Percentiles rank a stretch among this genome's conserved stretches.
Conservation (phyloP, 768 basidiomycete genomes). For the Mycena chlorophos region DNA sequence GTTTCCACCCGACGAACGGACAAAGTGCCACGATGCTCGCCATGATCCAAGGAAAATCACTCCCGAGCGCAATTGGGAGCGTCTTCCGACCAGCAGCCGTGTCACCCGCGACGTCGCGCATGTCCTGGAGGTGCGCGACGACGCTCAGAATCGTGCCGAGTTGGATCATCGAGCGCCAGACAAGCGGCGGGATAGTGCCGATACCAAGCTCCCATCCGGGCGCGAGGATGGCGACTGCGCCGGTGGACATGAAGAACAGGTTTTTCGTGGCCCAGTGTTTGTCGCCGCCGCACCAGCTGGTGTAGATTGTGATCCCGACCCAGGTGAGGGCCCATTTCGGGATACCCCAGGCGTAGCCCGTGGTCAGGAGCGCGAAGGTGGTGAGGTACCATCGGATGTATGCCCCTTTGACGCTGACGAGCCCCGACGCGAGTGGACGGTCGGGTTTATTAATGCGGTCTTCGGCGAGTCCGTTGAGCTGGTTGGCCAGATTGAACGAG, state of each 20-base stretch:
- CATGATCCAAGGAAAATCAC: conserved; percentile 24
- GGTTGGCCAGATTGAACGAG: conserved; percentile 26
- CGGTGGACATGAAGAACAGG: conserved; percentile 7
- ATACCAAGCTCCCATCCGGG: conserved; percentile 5
- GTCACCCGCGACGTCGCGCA: conserved; percentile 41
- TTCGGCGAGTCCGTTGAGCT: conserved; percentile 22
- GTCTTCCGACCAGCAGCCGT: conserved; percentile 35
- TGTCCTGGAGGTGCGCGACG: conserved; percentile 40
- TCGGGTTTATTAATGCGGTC: conserved; percentile 28
- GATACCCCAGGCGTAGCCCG: conserved; percentile 6
- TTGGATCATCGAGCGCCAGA: neutral
- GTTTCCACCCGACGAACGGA: neutral
- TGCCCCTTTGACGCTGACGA: neutral
- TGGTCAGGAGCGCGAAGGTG: neutral
- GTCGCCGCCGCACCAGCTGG: conserved; percentile 8
- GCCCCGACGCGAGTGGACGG: conserved; percentile 24
- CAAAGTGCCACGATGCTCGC: neutral
- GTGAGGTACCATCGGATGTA: conserved; percentile 3
- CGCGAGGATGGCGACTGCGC: neutral
- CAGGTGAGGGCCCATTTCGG: neutral
- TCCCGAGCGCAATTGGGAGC: conserved; percentile 40
- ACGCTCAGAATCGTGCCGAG: conserved; percentile 32
- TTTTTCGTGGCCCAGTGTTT: conserved; percentile 15
- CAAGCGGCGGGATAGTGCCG: neutral
- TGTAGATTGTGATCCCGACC: conserved; percentile 7